phyloP scores from a whole-genome alignment of 1,284 basidiomycete species.

The Ustilago nuda region DNA sequence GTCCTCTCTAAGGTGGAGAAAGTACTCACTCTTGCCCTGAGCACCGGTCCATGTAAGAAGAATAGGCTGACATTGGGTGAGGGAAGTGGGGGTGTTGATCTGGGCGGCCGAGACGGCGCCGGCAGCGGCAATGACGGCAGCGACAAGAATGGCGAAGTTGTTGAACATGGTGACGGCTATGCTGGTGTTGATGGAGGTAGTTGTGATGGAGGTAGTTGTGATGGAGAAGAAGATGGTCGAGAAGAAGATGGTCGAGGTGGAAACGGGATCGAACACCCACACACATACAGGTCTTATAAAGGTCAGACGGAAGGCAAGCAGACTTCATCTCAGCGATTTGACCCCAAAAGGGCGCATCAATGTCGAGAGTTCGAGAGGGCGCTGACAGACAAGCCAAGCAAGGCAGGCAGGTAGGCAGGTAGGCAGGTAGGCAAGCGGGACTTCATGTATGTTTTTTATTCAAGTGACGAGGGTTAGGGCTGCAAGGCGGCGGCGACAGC shows the following conservation, averaged over 20 bases:
- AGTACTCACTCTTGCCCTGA: slow-evolving; percentile 40
- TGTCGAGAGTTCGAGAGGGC: neutral
- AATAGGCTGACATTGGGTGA: slow-evolving; percentile 56
- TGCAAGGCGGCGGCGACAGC: neutral
- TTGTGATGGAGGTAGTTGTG: too few relatives aligned
- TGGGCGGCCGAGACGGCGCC: slow-evolving; percentile 26
- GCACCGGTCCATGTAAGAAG: slow-evolving; percentile 46
- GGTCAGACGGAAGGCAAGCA: neutral
- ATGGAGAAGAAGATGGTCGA: slow-evolving; percentile 2
- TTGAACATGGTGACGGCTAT: slow-evolving; percentile 32
- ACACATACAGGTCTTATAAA: slow-evolving; percentile 5
- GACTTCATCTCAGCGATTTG: slow-evolving; percentile 2
- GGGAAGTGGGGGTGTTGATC: slow-evolving; percentile 52
- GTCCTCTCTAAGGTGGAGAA: neutral
- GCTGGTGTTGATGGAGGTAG: slow-evolving; percentile 1
- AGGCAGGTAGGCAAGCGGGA: neutral
- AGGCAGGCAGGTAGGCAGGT: too few relatives aligned
- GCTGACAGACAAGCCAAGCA: neutral
- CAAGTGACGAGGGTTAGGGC: neutral
- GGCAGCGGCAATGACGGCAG: slow-evolving; percentile 32
- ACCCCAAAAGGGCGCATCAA: slow-evolving; percentile 1
- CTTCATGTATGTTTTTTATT: neutral
- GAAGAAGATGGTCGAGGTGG: slow-evolving; percentile 15
- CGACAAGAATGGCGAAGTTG: slow-evolving; percentile 33
- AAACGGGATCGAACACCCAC: neutral